Percentiles rank a stretch among this genome's conserved stretches.
These are phyloP conservation scores for Prunella vulgaris DNA, from an alignment of 257 asterid genomes.

Conservation along the genomic window DNA sequence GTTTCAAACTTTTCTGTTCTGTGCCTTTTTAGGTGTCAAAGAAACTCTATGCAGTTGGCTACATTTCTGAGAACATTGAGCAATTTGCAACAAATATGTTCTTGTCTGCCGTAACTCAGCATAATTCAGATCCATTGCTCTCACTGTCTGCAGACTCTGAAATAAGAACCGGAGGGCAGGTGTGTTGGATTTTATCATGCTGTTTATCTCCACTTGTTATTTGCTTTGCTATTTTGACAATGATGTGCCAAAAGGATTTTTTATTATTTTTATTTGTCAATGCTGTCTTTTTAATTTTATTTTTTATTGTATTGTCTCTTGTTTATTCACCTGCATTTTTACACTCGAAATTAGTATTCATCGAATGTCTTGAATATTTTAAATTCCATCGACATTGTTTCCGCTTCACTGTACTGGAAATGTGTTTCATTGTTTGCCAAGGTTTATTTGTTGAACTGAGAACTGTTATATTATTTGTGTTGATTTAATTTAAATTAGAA, in stretches of 20 bases:
- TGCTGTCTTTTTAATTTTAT: too few species aligned
- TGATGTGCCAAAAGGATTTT: background rate
- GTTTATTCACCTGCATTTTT: background rate
- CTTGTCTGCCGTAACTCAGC: slow-evolving; percentile 64
- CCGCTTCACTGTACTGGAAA: background rate
- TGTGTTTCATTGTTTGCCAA: background rate
- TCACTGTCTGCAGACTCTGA: slow-evolving; percentile 44
- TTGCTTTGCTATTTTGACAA: background rate
- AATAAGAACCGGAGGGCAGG: slow-evolving; percentile 64
- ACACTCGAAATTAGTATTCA: background rate
- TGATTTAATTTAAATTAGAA: too few species aligned
- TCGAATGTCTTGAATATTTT: background rate
- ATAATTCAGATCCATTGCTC: slow-evolving; percentile 42
- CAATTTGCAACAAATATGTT: slow-evolving; percentile 70
- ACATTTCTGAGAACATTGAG: slow-evolving; percentile 72
- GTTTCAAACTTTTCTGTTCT: slow-evolving; percentile 20
- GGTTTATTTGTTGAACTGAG: too few species aligned
- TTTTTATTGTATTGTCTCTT: background rate
- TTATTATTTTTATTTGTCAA: background rate
- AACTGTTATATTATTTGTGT: too few species aligned
- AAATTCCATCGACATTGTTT: background rate
- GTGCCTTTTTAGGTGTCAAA: slow-evolving; percentile 71
- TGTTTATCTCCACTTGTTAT: background rate
- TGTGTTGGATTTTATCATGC: slow-evolving; percentile 20
- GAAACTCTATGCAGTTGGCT: slow-evolving; percentile 62